Evolutionary conservation across 2,329 filamentous ascomycete genomes (phyloP), one percentile per base, ranked within the genome.

Genomic region (Exophiala mesophila): DNA sequence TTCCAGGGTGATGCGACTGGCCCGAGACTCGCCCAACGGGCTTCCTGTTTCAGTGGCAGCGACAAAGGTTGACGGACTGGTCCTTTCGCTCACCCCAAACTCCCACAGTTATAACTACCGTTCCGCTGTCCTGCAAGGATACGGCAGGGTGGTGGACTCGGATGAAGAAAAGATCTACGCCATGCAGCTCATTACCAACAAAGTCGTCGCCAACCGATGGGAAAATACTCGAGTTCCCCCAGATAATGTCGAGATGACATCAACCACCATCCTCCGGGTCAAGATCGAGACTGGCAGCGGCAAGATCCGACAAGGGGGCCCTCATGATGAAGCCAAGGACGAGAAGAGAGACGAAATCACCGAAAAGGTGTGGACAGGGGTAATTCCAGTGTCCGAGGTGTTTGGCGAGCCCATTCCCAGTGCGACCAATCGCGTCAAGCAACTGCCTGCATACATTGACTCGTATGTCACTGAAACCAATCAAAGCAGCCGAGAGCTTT

Each of bases 31-130:
- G 12, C 59, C 64, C 24, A 61, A 63, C 5, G 82, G 82, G 7
- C 63, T 94, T 15, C 84, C 87, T 1, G 67, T 94, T 30, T 83
- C 78, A 57, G 71, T 92, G 23, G 75, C 82, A 16, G 84, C 84
- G 1, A 85, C 80, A 33, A 80, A 83, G 59, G 66, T 94, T 28
- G 86, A 94, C 65, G 88, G 87, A 28, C 70, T 92, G 39, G 80
- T 94, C 6, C 77, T 94, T 21, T 77, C 84, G 15, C 74, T 94
- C 10, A 88, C 87, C 0, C 84, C 87, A 9, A 85, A 86, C 68
- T 78, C 77, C 45, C 86, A 94, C 69, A 85, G 78, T 67, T 89
- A 87, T 70, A 90, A 94, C 70, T 94, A 92, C 68, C 85, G 86
- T 49, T 87, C 82, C 28, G 85, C 84, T 8, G 70, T 88, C 6